These are phyloP conservation scores for Alternaria atra DNA, from an alignment of 2,329 filamentous ascomycete species.

Conservation along the genomic window DNA sequence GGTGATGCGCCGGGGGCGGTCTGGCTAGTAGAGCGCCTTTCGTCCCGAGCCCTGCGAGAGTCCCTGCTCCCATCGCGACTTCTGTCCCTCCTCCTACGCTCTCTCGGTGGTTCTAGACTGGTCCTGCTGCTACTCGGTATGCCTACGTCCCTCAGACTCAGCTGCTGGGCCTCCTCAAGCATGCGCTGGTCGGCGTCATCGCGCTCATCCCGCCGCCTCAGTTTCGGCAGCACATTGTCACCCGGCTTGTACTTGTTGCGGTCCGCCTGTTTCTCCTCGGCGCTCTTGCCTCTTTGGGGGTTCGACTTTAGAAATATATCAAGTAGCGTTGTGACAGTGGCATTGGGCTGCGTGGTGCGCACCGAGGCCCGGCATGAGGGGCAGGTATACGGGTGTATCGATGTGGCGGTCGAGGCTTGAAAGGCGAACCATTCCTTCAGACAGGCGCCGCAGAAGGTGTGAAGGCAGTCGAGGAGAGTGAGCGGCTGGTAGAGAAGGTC, in stretches of 20 bases:
- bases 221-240: slow-evolving; percentile 77
- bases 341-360: slow-evolving; percentile 87
- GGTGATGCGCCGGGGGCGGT: slow-evolving; percentile 33
- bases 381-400: slow-evolving; percentile 76
- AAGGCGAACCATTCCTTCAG: slow-evolving; percentile 95
- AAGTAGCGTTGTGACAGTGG: slow-evolving; percentile 85
- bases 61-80: slow-evolving; percentile 52
- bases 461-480: slow-evolving; percentile 89
- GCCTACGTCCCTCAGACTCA: slow-evolving; percentile 76
- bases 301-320: slow-evolving; percentile 87
- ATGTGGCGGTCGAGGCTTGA: slow-evolving; percentile 70
- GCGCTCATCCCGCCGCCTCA: slow-evolving; percentile 60
- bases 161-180: slow-evolving; percentile 74
- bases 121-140: slow-evolving; percentile 56
- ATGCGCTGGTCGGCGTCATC: slow-evolving; percentile 73
- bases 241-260: slow-evolving; percentile 79
- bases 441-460: slow-evolving; percentile 95
- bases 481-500: slow-evolving; percentile 91
- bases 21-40: slow-evolving; percentile 37
- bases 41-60: slow-evolving; percentile 37
- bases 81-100: slow-evolving; percentile 46
- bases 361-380: slow-evolving; percentile 90
- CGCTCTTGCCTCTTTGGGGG: slow-evolving; percentile 74
- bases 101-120: slow-evolving; percentile 48
- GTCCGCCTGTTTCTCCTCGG: slow-evolving; percentile 79